Conservation (phyloP, 768 basidiomycete genomes). For the Calocybe indica region DNA sequence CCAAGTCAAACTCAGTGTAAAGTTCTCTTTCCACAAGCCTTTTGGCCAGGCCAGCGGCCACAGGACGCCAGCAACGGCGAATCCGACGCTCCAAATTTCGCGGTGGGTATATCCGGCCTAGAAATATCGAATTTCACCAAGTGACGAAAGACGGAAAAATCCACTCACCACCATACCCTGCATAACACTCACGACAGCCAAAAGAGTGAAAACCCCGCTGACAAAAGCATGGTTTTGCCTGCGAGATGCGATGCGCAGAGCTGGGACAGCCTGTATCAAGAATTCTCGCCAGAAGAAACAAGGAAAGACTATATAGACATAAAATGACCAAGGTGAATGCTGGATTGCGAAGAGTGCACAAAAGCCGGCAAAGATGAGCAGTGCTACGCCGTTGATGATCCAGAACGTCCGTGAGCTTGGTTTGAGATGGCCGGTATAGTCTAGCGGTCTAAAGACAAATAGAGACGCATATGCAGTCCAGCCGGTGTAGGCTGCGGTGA, state of each 20-base stretch:
- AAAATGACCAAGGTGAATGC: slow-evolving; percentile 64
- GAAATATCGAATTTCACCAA: background rate
- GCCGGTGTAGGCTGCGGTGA: slow-evolving; percentile 66
- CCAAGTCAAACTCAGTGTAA: slow-evolving; percentile 35
- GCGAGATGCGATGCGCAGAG: slow-evolving; percentile 7
- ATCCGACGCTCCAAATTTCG: slow-evolving; percentile 66
- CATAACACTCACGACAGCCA: slow-evolving; percentile 37
- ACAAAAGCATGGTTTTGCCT: slow-evolving; percentile 2
- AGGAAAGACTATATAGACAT: slow-evolving; percentile 70
- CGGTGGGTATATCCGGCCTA: slow-evolving; percentile 71
- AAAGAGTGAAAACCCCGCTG: slow-evolving; percentile 16
- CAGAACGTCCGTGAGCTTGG: background rate
- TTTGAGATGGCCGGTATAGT: slow-evolving; percentile 5
- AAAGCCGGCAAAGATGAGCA: slow-evolving; percentile 25
- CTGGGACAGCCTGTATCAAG: slow-evolving; percentile 19
- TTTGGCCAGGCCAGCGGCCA: slow-evolving; percentile 64
- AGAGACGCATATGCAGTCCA: slow-evolving; percentile 69
- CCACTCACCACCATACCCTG: slow-evolving; percentile 69
- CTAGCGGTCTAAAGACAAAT: slow-evolving; percentile 44
- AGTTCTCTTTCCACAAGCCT: slow-evolving; percentile 18
- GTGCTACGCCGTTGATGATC: slow-evolving; percentile 14
- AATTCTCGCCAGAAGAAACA: slow-evolving; percentile 73
- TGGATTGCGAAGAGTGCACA: slow-evolving; percentile 57
- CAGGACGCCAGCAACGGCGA: slow-evolving; percentile 47
- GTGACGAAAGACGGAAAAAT: background rate